Conservation (phyloP, 1,284 basidiomycete genomes). For the Takashimella koratensis region DNA sequence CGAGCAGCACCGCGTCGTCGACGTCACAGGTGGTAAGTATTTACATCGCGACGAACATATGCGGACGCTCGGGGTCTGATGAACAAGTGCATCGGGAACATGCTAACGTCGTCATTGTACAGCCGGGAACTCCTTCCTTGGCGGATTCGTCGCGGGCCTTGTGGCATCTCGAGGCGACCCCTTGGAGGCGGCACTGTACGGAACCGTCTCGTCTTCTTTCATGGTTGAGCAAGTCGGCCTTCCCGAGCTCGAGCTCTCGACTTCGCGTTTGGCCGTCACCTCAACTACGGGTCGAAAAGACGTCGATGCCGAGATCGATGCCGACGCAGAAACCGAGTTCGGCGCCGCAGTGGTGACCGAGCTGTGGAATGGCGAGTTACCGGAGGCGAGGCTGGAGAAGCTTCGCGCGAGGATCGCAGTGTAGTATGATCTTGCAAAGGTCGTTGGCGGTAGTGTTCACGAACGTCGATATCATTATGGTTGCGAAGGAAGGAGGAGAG, state of each 20-base stretch:
- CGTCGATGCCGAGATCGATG: not conserved
- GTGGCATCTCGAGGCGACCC: slow-evolving; percentile 26
- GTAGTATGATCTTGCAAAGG: no score
- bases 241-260: slow-evolving; percentile 12
- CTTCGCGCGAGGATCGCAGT: slow-evolving; percentile 10
- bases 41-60: no score
- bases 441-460: no score
- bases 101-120: no score
- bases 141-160: slow-evolving; percentile 42
- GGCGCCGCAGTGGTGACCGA: slow-evolving; percentile 6
- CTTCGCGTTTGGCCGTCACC: not conserved
- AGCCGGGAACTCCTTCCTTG: slow-evolving; percentile 44
- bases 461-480: no score
- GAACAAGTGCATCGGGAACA: no score
- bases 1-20: slow-evolving; percentile 22
- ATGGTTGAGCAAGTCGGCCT: slow-evolving; percentile 42
- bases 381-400: slow-evolving; percentile 16
- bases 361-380: slow-evolving; percentile 37
- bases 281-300: not conserved
- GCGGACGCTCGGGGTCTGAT: no score
- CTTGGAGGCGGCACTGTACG: slow-evolving; percentile 38
- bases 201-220: slow-evolving; percentile 41
- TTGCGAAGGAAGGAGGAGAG: no score
- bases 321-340: not conserved
- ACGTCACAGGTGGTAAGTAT: slow-evolving; percentile 40